Evolutionary conservation across 1,284 basidiomycete species (phyloP).

Genomic region (Boletus nobilissimus): DNA sequence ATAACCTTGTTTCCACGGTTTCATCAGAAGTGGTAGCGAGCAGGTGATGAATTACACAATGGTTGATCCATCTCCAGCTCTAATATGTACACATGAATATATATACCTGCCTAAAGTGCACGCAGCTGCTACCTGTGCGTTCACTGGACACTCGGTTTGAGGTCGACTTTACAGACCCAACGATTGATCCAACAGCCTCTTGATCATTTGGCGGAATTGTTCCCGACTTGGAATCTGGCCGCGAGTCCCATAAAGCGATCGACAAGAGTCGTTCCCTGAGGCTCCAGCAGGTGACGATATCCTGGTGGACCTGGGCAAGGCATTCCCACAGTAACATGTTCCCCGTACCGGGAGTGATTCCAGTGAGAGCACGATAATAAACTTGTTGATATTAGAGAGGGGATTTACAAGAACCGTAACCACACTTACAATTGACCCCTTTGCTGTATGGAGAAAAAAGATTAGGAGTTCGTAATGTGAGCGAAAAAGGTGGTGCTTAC

Average conservation of each 20-base stretch:
- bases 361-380: conserved; percentile 17
- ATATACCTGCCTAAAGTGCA: too few relatives aligned
- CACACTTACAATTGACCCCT: conserved; percentile 23
- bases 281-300: conserved; percentile 25
- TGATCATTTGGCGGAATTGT: conserved; percentile 6
- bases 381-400: neutral
- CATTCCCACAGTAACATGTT: conserved; percentile 15
- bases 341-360: conserved; percentile 7
- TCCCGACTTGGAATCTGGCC: neutral
- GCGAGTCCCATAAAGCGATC: neutral
- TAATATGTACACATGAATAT: neutral
- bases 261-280: conserved; percentile 20
- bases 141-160: too few relatives aligned
- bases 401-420: neutral
- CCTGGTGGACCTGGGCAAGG: conserved; percentile 19
- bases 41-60: neutral
- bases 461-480: neutral
- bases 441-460: conserved; percentile 2
- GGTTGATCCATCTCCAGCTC: neutral
- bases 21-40: conserved; percentile 14
- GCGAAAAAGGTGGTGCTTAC: neutral
- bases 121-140: too few relatives aligned
- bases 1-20: conserved; percentile 24
- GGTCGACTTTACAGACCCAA: neutral
- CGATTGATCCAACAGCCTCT: conserved; percentile 1